Conservation (phyloP, 306 rosid genomes). For the Gastrolobium bilobum region DNA sequence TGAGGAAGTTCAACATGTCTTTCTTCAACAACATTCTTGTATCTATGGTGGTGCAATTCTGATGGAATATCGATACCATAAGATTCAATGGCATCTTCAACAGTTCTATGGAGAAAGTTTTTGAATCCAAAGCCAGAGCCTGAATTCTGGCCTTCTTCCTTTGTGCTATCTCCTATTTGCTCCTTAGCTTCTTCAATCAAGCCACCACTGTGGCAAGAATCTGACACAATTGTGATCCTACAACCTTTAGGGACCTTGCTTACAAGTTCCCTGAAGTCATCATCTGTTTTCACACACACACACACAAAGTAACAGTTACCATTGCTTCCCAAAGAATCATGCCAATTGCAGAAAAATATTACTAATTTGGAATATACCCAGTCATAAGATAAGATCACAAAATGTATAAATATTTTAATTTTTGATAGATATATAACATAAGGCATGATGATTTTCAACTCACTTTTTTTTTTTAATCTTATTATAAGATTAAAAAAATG, state of each 20-base stretch:
- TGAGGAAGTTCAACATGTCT: conserved; percentile 49
- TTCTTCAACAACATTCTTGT: conserved; percentile 33
- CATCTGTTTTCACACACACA: conserved; percentile 58
- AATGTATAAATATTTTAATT: neutral
- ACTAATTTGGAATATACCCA: neutral
- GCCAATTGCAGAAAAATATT: neutral
- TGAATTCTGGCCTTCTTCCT: conserved; percentile 25
- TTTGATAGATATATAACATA: neutral
- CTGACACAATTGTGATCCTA: conserved; percentile 73
- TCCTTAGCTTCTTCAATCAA: conserved; percentile 72
- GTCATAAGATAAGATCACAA: neutral
- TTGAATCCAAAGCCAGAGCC: conserved; percentile 51
- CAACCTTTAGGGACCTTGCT: conserved; percentile 70
- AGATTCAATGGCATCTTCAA: conserved; percentile 56
- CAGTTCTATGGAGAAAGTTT: conserved; percentile 54
- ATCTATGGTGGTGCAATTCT: neutral
- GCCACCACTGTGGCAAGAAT: conserved; percentile 92
- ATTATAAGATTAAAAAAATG: neutral
- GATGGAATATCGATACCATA: conserved; percentile 63
- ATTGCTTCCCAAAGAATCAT: neutral
- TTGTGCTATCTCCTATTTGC: conserved; percentile 84
- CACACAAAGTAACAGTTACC: neutral
- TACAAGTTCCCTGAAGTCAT: conserved; percentile 75
- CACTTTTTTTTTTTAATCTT: neutral
- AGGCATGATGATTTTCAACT: neutral